phyloP scores from a whole-genome alignment of 2,329 filamentous ascomycete genomes.

The Xylariales sp. region DNA sequence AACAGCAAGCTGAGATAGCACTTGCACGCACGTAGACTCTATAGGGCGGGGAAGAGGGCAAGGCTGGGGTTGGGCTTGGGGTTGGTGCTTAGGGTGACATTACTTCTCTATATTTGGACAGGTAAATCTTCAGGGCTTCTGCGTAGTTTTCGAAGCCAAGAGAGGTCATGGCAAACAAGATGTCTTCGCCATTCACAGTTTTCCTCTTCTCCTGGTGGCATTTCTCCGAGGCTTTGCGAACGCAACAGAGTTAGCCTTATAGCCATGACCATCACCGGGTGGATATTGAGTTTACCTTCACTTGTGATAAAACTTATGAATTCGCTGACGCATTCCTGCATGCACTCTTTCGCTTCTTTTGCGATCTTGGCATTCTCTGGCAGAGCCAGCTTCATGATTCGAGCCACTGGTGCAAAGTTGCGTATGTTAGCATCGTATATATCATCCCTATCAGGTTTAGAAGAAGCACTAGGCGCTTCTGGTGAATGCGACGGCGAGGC shows the following conservation, averaged over 20 bases:
- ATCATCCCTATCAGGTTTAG: slow-evolving; percentile 45
- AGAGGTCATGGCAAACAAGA: slow-evolving; percentile 98
- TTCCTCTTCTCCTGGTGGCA: slow-evolving; percentile 99
- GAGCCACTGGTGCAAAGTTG: slow-evolving; percentile 92
- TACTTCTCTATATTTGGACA: slow-evolving; percentile 97
- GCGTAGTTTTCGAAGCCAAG: slow-evolving; percentile 98
- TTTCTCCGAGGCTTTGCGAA: slow-evolving; percentile 86
- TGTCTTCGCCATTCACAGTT: slow-evolving; percentile 98
- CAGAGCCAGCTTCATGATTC: slow-evolving; percentile 97
- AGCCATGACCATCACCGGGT: slow-evolving; percentile 6
- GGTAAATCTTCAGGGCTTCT: slow-evolving; percentile 95
- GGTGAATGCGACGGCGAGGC: slow-evolving; percentile 49
- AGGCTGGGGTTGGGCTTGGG: no score
- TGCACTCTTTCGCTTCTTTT: slow-evolving; percentile 98
- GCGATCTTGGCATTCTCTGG: slow-evolving; percentile 99
- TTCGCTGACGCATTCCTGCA: slow-evolving; percentile 99
- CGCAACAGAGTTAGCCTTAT: slow-evolving; percentile 20
- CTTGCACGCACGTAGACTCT: not conserved
- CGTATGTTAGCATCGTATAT: slow-evolving; percentile 86
- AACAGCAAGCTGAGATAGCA: slow-evolving; percentile 13
- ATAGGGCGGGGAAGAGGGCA: not conserved
- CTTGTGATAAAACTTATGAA: slow-evolving; percentile 99
- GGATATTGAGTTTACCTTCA: slow-evolving; percentile 61
- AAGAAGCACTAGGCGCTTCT: slow-evolving; percentile 41
- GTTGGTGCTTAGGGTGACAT: slow-evolving; percentile 30